phyloP scores from a whole-genome alignment of 345 rosid genomes.

The Draba incana region DNA sequence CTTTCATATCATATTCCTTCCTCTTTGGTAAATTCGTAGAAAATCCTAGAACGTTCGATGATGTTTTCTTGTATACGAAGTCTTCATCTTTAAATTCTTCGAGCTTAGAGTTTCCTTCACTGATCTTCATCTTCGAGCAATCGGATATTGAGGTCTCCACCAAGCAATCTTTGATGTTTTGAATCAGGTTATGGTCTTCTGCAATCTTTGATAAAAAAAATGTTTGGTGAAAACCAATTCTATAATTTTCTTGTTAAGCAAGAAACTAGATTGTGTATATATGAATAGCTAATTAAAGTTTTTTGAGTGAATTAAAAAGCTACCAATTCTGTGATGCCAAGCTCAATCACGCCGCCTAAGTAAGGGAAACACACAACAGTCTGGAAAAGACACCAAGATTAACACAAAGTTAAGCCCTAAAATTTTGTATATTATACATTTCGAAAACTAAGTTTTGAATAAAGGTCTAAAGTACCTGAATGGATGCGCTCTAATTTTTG shows the following conservation, averaged over 20 bases:
- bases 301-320: not conserved
- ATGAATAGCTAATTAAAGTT: not conserved
- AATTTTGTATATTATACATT: not conserved
- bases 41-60: conserved; percentile 45
- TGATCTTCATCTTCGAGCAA: conserved; percentile 40
- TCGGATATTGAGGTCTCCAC: conserved; percentile 62
- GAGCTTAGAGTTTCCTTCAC: conserved; percentile 4
- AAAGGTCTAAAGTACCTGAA: conserved; percentile 59
- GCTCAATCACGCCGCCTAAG: conserved; percentile 72
- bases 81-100: conserved; percentile 36
- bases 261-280: not conserved
- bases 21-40: conserved; percentile 31
- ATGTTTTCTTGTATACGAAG: conserved; percentile 50
- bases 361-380: conserved; percentile 81
- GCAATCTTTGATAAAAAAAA: conserved; percentile 46
- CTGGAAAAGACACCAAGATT: conserved; percentile 44
- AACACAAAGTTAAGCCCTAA: not conserved
- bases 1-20: not conserved
- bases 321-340: conserved; percentile 77
- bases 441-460: not conserved
- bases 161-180: conserved; percentile 67
- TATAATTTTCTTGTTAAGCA: not conserved
- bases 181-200: conserved; percentile 70
- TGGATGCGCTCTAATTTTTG: conserved; percentile 69
- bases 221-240: conserved; percentile 4